Base-by-base conservation (phyloP, 345 rosid species). In the Geranium brycei region DNA sequence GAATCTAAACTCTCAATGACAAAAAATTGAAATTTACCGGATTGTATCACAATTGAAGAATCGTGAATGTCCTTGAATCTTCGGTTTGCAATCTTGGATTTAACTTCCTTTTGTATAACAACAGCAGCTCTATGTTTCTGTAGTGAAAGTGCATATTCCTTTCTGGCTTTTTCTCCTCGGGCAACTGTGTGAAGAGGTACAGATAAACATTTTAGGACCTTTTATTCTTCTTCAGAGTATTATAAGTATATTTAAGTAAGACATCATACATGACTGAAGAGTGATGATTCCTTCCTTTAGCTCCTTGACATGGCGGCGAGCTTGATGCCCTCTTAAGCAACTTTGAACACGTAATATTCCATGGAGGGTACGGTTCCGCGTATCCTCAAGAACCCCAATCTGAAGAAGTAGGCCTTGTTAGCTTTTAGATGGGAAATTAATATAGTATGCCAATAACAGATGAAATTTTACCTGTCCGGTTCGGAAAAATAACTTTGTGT, bases 371-470 rank as follows among this genome's bases (percentile, higher is more conserved):
- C 80, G 95, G 77, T 86, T 93, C 71, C 97, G 85, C 60, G 99
- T 90, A 69, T 93, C 99, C 69, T 93, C 99, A 69, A 93, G 99
- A 73, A 86, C 80, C 19, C 99, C 99, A 68, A 93, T 91, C 99
- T 93, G 88, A 69, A 75, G 64, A 23, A 62, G 69, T 58, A 58
- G 14, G 62, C 47, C 15, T 47, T 47, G 15, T 47, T 47, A 47
- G 3, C 13, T 13, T 8, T 47, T 47, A 47, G 7, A 47, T 31
- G 7, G 31, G n/a, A 31, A 31, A 59, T 19, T 16, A 31, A 17
- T 58, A 17, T 10, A 17, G 16, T 3, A 23, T n/a, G n/a, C 11
- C n/a, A 28, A 51, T 28, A 17, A 65, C 35, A 19, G 16, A 59
- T 19, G 61, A 59, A 7, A 19, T 53, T 68, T 69, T 71, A 93